Evolutionary conservation across 176 grass and related monocot species (phyloP), one percentile per base, ranked within the genome.

Genomic region (Carex myosuroides): DNA sequence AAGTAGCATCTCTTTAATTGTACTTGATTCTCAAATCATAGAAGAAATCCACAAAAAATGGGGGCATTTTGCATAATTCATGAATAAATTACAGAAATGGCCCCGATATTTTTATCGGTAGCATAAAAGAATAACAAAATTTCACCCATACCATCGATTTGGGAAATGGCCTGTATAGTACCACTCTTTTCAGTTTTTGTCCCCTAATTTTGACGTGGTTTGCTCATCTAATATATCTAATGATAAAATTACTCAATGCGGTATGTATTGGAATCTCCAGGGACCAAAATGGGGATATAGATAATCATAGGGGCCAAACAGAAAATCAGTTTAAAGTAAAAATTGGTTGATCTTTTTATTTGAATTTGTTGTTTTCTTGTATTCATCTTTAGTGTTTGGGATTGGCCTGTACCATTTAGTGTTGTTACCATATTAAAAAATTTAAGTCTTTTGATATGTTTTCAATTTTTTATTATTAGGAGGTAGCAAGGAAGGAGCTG

Each of bases 401-500:
- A 72, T 1, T 1, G 9, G 21, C 30, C 26, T 71, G 33, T 24
- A 44, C 53, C 30, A 30, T 2, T 62, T 46, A 44, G 14, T 3
- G 42, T n/a, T 8, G 18, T 9, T 39, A 86, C 26, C 3, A 58
- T 4, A 16, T 20, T 46, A 7, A 67, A 32, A 67, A 35, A 37
- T 2, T 35, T 67, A 35, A 13, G 64, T 17, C 29, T 67, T 67
- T 37, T 33, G 5, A 29, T 67, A 33, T 67, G 5, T 26, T 63
- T 63, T 63, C 1, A 0, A 3, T 12, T 3, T 13, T 70, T 62
- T 50, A 9, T 60, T 61, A 21, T 42, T 26, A 92, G 91, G 89
- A 84, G 10, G 72, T 89, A 88, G 89, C 91, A 64, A 88, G 79
- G 82, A 88, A 67, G 83, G 87, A 79, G 10, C 66, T 90, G 8